phyloP scores from a whole-genome alignment of 371 early-diverging fungal species.

The Mortierella sp. region DNA sequence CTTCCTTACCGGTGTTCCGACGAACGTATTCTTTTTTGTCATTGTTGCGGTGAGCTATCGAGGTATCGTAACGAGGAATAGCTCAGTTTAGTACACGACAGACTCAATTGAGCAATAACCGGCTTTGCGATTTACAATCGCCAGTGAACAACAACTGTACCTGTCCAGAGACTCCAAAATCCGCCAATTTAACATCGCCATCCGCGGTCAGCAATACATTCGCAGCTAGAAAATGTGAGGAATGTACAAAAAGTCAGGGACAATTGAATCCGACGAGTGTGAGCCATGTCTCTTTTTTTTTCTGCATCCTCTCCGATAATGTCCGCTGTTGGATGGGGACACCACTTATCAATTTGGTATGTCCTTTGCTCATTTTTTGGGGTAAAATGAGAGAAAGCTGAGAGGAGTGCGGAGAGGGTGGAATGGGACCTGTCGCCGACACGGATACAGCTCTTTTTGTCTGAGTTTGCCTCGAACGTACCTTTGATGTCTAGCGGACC shows the following conservation, averaged over 20 bases:
- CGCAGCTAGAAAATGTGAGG: constrained; percentile 69
- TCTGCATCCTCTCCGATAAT: neutral
- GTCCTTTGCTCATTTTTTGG: neutral
- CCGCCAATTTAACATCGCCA: constrained; percentile 95
- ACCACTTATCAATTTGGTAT: neutral
- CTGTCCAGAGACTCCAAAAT: constrained; percentile 98
- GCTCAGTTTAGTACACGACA: neutral
- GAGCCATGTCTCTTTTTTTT: neutral
- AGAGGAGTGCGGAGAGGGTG: neutral
- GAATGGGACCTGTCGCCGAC: neutral
- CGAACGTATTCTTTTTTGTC: constrained; percentile 97
- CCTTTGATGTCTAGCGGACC: constrained; percentile 41
- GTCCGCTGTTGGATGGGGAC: neutral
- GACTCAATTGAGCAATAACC: neutral
- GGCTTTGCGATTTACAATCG: too few relatives aligned
- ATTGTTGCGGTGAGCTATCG: constrained; percentile 88
- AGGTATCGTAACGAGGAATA: neutral
- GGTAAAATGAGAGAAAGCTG: too few relatives aligned
- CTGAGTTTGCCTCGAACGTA: constrained; percentile 9
- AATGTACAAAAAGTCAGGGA: neutral
- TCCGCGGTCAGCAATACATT: constrained; percentile 83
- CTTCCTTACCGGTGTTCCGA: constrained; percentile 93
- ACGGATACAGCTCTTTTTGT: neutral
- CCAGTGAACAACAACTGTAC: constrained; percentile 43
- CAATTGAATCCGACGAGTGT: neutral